These are phyloP conservation scores for Noccaea caerulescens DNA, from an alignment of 345 rosid species.

Conservation along the genomic window DNA sequence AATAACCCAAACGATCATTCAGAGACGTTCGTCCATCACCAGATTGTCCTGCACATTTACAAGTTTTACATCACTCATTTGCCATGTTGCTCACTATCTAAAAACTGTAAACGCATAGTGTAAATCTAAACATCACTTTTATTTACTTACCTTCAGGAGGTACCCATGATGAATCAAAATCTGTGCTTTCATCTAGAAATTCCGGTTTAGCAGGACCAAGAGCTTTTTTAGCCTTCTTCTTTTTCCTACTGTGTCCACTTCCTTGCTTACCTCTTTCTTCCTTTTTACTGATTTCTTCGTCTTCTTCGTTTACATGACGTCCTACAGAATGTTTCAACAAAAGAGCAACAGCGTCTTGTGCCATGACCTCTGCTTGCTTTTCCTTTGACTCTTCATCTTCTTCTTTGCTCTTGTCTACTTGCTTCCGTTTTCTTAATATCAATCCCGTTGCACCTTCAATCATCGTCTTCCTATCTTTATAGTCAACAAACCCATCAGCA, in stretches of 20 bases:
- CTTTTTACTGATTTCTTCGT: constrained; percentile 42
- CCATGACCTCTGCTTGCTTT: constrained; percentile 56
- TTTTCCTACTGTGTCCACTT: constrained; percentile 46
- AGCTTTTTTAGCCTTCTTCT: constrained; percentile 57
- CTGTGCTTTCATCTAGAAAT: constrained; percentile 56
- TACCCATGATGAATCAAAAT: constrained; percentile 75
- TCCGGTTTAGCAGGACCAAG: constrained; percentile 83
- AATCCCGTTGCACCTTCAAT: constrained; percentile 74
- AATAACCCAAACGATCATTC: constrained; percentile 85
- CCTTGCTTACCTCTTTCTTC: constrained; percentile 41
- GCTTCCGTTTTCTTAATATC: constrained; percentile 80
- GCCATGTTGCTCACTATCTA: neutral
- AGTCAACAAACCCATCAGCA: constrained; percentile 75
- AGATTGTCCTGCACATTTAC: constrained; percentile 74
- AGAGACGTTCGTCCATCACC: constrained; percentile 92
- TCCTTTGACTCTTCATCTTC: constrained; percentile 48
- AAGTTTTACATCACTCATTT: constrained; percentile 3
- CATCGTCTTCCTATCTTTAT: constrained; percentile 74
- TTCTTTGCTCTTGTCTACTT: constrained; percentile 48
- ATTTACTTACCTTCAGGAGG: constrained; percentile 80
- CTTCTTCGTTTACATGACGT: constrained; percentile 58
- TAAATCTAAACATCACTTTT: constrained; percentile 4
- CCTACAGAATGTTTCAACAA: constrained; percentile 81
- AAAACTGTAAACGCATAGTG: constrained; percentile 2
- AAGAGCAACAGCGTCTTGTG: constrained; percentile 86